Evolutionary conservation across 495 filamentous ascomycete genomes (phyloP), one percentile per base, ranked within the genome.

Genomic region (Neurospora hispaniola): DNA sequence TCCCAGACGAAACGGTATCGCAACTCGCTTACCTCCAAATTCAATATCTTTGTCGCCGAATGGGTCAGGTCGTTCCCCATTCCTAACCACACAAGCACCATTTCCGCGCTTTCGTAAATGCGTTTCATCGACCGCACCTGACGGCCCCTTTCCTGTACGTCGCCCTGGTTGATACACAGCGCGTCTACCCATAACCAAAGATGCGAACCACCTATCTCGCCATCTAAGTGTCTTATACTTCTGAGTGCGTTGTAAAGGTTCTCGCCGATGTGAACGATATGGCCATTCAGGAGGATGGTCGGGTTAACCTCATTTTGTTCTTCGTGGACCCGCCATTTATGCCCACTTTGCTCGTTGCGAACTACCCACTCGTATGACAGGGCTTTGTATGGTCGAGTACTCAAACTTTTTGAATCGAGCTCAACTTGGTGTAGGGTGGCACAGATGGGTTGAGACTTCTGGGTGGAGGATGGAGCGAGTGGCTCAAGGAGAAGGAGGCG

Each of bases 31-130:
- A 18, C 18, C 8, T 44, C 43, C 18, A n/a, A 1, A n/a, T 44
- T n/a, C 43, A 44, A 4, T 9, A 4, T 18, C 4, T n/a, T 9
- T 20, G 23, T 54, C 10, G 9, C 46, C 4, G 0, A 1, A 54
- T 1, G 0, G 20, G 10, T 54, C 4, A 0, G 0, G 10, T 0
- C 10, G 12, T 54, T 4, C 0, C n/a, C 46, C 0, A 1, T 54
- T 12, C 73, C 70, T 20, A 74, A 69, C 38, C 71, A 74, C 18
- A 74, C 23, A 23, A 71, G 38, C 6, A 71, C 73, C 16, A 18
- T 31, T 4, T 35, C 12, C 3, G 46, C 43, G 1, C 5, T 23
- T 1, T 48, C 0, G 8, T 71, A 74, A 31, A 71, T 71, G 0
- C 68, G 44, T 31, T 39, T 31, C 73, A 71, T 71, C 16, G 69